These are phyloP conservation scores for Amanita pseudoporphyria DNA, from an alignment of 768 basidiomycete genomes.

Conservation along the genomic window DNA sequence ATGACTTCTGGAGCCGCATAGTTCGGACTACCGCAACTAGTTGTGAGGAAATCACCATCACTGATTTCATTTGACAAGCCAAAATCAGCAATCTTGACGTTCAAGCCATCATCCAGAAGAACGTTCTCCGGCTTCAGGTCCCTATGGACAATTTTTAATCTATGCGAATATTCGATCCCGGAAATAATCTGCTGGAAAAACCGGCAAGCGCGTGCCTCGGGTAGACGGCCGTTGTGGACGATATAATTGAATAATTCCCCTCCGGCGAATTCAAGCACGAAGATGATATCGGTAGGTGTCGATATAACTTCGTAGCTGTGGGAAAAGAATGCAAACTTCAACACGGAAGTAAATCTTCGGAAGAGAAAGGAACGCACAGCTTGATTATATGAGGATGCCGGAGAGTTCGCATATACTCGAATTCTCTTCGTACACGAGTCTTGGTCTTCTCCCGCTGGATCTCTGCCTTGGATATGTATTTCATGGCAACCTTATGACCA, in stretches of 20 bases:
- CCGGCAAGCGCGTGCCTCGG: conserved; percentile 74
- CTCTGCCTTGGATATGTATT: conserved; percentile 91
- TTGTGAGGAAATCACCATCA: conserved; percentile 94
- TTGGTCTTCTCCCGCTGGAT: conserved; percentile 90
- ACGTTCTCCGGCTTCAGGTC: conserved; percentile 98
- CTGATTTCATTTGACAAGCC: conserved; percentile 93
- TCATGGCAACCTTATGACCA: conserved; percentile 95
- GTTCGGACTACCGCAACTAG: conserved; percentile 96
- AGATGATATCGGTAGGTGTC: conserved; percentile 92
- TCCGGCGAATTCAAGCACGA: conserved; percentile 94
- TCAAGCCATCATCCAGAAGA: conserved; percentile 72
- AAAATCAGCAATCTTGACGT: conserved; percentile 99
- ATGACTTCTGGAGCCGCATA: conserved; percentile 99
- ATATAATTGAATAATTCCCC: conserved; percentile 99
- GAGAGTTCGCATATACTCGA: conserved; percentile 92
- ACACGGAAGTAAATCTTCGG: conserved; percentile 8
- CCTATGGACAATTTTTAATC: conserved; percentile 94
- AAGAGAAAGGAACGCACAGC: conserved; percentile 45
- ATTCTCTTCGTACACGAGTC: conserved; percentile 86
- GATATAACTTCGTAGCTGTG: conserved; percentile 81
- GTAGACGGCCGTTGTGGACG: conserved; percentile 87
- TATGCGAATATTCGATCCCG: conserved; percentile 94
- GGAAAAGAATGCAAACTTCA: conserved; percentile 9
- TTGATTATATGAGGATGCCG: conserved; percentile 98
- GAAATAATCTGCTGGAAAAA: conserved; percentile 99